Conservation (phyloP, 495 filamentous ascomycete genomes). For the Cladorrhinum samala region DNA sequence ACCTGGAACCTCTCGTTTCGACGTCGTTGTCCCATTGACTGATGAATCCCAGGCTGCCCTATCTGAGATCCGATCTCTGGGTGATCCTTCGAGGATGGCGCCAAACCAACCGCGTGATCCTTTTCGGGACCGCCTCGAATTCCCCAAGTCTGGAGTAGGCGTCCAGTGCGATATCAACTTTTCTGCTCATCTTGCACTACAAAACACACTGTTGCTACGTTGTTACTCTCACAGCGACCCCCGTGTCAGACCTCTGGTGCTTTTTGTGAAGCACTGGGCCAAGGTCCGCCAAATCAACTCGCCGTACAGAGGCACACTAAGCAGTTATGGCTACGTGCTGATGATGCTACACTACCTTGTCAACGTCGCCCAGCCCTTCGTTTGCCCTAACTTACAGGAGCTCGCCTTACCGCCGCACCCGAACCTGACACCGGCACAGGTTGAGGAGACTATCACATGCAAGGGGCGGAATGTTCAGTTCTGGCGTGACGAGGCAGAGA, state of each 20-base stretch:
- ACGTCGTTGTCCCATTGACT: constrained; percentile 24
- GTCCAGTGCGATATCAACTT: constrained; percentile 85
- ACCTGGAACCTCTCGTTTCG: constrained; percentile 2
- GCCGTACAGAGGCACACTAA: constrained; percentile 74
- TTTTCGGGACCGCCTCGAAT: constrained; percentile 56
- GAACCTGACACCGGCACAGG: constrained; percentile 32
- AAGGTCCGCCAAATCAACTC: constrained; percentile 73
- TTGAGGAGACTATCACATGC: constrained; percentile 38
- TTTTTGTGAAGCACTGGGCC: constrained; percentile 82
- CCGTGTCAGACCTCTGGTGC: constrained; percentile 64
- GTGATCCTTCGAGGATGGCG: constrained; percentile 35
- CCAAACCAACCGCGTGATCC: constrained; percentile 46
- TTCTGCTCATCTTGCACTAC: constrained; percentile 65
- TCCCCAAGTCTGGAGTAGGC: constrained; percentile 61
- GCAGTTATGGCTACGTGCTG: constrained; percentile 82
- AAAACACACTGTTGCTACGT: constrained; percentile 71
- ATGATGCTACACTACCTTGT: constrained; percentile 90
- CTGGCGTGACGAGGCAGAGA: constrained; percentile 60
- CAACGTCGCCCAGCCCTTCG: constrained; percentile 68
- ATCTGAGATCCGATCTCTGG: constrained; percentile 29
- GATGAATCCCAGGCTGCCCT: constrained; percentile 18
- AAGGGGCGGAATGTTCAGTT: constrained; percentile 59
- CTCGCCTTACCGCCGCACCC: constrained; percentile 39
- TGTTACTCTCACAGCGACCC: constrained; percentile 71
- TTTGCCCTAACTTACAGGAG: constrained; percentile 72